phyloP scores from a whole-genome alignment of 2,329 filamentous ascomycete genomes.

The Diplodia sapinea region DNA sequence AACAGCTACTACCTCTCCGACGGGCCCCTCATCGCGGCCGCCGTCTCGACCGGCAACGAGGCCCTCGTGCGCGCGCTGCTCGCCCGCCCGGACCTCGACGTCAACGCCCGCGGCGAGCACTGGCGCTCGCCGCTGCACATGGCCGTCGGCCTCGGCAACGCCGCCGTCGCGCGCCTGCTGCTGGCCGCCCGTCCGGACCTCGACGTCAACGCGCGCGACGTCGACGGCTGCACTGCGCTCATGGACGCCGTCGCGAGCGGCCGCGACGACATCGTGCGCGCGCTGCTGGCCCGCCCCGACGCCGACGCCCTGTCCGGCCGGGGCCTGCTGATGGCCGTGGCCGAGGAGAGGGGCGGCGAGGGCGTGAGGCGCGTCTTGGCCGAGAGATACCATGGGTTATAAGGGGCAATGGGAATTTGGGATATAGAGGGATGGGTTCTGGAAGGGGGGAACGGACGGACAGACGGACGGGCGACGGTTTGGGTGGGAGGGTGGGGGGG shows the following conservation, averaged over 20 bases:
- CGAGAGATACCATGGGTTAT: constrained; percentile 10
- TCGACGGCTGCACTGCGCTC: constrained; percentile 6
- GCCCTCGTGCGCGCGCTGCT: not conserved
- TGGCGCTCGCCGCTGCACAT: constrained; percentile 9
- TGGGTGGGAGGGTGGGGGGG: not conserved
- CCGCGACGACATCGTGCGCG: not conserved
- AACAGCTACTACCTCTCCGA: not conserved
- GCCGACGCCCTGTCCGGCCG: not conserved
- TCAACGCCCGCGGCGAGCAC: constrained; percentile 3
- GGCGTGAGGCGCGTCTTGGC: not conserved
- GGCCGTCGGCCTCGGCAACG: not conserved
- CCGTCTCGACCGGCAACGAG: not conserved
- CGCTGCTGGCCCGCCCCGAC: not conserved
- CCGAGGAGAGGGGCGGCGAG: not conserved
- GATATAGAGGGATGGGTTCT: not conserved
- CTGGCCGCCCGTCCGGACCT: not conserved
- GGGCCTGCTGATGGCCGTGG: not conserved
- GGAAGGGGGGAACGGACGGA: not conserved
- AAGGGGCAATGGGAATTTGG: not conserved
- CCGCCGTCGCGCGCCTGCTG: not conserved
- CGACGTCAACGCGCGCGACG: constrained; percentile 8
- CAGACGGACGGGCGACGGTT: not conserved
- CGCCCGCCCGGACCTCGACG: not conserved
- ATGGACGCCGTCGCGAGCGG: not conserved
- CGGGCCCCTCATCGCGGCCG: not conserved